Evolutionary conservation across 169 alveolate species (phyloP).

Genomic region (Neospora caninum): DNA sequence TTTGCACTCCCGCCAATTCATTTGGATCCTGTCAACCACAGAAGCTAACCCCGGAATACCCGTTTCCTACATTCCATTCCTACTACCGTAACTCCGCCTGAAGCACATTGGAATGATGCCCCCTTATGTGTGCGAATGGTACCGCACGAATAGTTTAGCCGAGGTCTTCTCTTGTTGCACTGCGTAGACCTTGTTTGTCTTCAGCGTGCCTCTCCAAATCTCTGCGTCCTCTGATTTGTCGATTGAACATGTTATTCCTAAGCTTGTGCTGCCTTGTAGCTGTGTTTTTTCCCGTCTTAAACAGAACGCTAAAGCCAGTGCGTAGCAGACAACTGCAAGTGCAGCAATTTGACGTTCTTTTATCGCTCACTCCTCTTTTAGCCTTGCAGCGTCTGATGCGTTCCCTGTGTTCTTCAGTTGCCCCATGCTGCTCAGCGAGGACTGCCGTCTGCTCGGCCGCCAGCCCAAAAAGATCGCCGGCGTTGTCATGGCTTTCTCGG

Average conservation of each 20-base stretch:
- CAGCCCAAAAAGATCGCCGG: neutral
- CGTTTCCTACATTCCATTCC: neutral
- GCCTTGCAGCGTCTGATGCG: neutral
- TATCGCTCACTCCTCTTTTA: constrained; percentile 1
- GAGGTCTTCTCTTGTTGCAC: no score
- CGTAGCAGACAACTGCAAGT: neutral
- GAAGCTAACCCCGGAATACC: neutral
- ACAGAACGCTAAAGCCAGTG: no score
- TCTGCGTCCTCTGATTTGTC: no score
- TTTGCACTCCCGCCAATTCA: neutral
- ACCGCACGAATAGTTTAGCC: no score
- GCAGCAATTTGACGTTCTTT: neutral
- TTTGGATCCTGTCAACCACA: neutral
- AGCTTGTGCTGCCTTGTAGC: no score
- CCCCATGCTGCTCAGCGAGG: constrained; percentile 3
- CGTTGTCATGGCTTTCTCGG: neutral
- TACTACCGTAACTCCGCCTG: no score
- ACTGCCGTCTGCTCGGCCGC: neutral
- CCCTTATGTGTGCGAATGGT: no score
- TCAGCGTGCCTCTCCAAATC: no score
- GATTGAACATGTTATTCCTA: no score
- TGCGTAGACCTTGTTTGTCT: no score
- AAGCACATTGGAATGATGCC: no score
- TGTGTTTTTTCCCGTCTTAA: no score
- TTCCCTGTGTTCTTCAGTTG: neutral